phyloP scores from a whole-genome alignment of 768 basidiomycete species.

The Gautieria morchelliformis region DNA sequence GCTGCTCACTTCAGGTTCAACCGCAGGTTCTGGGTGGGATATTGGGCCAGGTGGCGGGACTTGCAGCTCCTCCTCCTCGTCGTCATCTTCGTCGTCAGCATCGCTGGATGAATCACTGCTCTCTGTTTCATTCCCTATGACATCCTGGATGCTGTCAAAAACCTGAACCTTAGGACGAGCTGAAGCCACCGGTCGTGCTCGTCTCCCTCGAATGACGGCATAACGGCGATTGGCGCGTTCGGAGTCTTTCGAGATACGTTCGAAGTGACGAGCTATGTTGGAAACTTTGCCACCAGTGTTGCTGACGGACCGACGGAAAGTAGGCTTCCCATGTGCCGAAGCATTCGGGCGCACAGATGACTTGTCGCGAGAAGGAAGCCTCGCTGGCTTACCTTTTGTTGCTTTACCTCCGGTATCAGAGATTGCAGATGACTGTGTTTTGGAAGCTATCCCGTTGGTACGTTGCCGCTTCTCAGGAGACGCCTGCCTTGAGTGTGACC shows the following conservation, averaged over 20 bases:
- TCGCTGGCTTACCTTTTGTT: conserved; percentile 24
- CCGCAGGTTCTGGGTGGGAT: background rate
- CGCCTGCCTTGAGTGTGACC: conserved; percentile 48
- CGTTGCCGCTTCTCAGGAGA: conserved; percentile 65
- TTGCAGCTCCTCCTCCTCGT: conserved; percentile 33
- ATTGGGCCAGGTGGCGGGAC: conserved; percentile 13
- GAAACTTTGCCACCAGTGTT: conserved; percentile 64
- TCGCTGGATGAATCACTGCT: conserved; percentile 56
- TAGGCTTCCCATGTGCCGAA: conserved; percentile 37
- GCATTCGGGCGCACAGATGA: conserved; percentile 32
- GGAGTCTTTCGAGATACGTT: conserved; percentile 66
- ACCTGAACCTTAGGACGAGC: conserved; percentile 84
- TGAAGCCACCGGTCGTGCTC: conserved; percentile 83
- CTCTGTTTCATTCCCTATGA: conserved; percentile 74
- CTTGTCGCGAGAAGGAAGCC: conserved; percentile 28
- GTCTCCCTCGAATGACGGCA: conserved; percentile 75
- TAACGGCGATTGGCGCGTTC: conserved; percentile 73
- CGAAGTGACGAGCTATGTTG: conserved; percentile 85
- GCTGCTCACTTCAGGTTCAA: background rate
- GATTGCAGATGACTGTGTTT: conserved; percentile 15
- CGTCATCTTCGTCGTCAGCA: conserved; percentile 61
- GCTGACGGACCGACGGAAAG: conserved; percentile 39
- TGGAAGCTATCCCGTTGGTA: conserved; percentile 25
- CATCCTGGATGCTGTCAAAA: conserved; percentile 83
- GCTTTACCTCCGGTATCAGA: conserved; percentile 12